A percentile compares a stretch with the other conserved stretches of the same genome.
Conservation (phyloP, 148 eudicot species). For the Rhododendron ferrugineum region DNA sequence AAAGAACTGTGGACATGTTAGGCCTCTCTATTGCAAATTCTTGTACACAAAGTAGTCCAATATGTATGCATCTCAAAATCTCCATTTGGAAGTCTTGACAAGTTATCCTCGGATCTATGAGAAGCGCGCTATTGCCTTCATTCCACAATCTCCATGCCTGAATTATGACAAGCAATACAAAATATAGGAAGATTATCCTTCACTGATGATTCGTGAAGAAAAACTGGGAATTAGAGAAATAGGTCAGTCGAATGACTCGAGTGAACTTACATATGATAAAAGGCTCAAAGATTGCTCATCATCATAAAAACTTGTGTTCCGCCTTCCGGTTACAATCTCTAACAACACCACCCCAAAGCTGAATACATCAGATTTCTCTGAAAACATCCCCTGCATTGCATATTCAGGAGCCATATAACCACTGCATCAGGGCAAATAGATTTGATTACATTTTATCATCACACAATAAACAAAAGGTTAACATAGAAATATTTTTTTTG, state of each 20-base stretch:
- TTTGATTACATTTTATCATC: neutral
- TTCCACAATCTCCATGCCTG: conserved; percentile 40
- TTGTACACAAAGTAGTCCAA: conserved; percentile 56
- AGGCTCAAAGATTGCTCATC: too few relatives aligned
- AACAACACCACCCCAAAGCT: conserved; percentile 37
- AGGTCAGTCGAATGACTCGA: too few relatives aligned
- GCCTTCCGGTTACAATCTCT: too few relatives aligned
- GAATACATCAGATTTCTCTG: conserved; percentile 33
- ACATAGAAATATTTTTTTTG: neutral
- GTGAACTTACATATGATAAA: too few relatives aligned
- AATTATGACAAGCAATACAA: neutral
- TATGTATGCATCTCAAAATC: conserved; percentile 11
- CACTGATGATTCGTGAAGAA: too few relatives aligned
- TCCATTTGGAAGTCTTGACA: neutral
- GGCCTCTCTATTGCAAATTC: conserved; percentile 43
- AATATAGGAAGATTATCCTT: too few relatives aligned
- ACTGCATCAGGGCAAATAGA: conserved; percentile 4
- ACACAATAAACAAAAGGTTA: neutral
- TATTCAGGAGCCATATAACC: conserved; percentile 41
- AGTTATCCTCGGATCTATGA: conserved; percentile 21
- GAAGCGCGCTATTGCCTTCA: conserved; percentile 8
- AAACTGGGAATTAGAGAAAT: too few relatives aligned
- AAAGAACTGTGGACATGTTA: conserved; percentile 24
- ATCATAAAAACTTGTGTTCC: too few relatives aligned
- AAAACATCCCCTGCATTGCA: conserved; percentile 30